Evolutionary conservation across 164 flowering plant genomes (phyloP).

Genomic region (Magnolia sinica): DNA sequence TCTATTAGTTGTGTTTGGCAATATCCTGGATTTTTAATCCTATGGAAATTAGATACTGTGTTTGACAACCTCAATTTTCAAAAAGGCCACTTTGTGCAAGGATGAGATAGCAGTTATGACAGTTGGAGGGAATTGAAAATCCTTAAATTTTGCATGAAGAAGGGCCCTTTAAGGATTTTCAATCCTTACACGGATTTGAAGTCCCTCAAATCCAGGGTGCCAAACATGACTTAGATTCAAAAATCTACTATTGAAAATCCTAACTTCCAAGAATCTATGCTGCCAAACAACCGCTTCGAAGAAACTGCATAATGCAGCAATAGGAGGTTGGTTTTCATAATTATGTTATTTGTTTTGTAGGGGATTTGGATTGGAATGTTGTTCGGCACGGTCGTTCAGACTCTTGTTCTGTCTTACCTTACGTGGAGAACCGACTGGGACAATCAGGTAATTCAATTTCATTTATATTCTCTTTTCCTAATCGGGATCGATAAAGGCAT

Average conservation of each 20-base stretch:
- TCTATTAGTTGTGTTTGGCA: too few relatives aligned
- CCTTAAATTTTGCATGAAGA: too few relatives aligned
- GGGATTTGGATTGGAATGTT: conserved; percentile 54
- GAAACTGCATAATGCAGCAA: background rate
- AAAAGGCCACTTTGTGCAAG: too few relatives aligned
- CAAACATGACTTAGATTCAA: background rate
- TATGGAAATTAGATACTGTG: too few relatives aligned
- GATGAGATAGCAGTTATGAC: too few relatives aligned
- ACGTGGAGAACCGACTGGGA: conserved; percentile 48
- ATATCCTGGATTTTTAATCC: too few relatives aligned
- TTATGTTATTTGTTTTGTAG: conserved; percentile 16
- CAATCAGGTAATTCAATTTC: conserved; percentile 27
- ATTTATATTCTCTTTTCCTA: too few relatives aligned
- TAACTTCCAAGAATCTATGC: background rate
- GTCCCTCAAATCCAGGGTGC: background rate
- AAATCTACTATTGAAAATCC: background rate
- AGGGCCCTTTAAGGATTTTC: background rate
- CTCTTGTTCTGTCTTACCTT: conserved; percentile 24
- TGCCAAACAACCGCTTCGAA: background rate
- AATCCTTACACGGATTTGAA: background rate
- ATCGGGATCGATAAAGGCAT: too few relatives aligned
- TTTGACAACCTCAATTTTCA: too few relatives aligned
- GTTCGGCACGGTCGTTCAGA: conserved; percentile 32
- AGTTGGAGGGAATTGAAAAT: too few relatives aligned
- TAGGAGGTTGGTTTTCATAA: background rate